These are phyloP conservation scores for Mortierella alpina DNA, from an alignment of 192 early-diverging fungal species.

Conservation along the genomic window DNA sequence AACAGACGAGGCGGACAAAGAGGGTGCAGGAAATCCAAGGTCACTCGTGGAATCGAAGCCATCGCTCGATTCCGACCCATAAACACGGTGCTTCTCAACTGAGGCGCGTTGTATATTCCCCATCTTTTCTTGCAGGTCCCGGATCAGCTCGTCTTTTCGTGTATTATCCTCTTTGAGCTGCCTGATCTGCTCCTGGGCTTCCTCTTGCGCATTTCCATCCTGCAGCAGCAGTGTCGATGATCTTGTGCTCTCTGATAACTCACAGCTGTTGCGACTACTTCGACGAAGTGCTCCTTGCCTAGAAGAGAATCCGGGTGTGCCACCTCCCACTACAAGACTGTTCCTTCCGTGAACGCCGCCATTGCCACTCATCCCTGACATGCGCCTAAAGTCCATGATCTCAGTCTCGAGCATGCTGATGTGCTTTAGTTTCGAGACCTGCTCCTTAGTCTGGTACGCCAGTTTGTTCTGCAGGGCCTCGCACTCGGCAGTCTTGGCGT, in stretches of 20 bases:
- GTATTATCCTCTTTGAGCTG: conserved; percentile 34
- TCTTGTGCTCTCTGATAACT: conserved; percentile 14
- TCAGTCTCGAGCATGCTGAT: conserved; percentile 42
- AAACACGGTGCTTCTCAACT: too few relatives aligned
- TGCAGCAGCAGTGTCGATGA: conserved; percentile 6
- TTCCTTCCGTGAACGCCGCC: neutral
- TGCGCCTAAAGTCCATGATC: conserved; percentile 22
- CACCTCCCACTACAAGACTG: neutral
- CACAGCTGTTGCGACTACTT: conserved; percentile 14
- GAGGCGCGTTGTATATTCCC: neutral
- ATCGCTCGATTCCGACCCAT: too few relatives aligned
- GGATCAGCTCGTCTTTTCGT: conserved; percentile 30
- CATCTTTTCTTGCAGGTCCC: conserved; percentile 8
- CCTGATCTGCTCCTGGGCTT: conserved; percentile 10
- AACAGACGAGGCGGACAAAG: conserved; percentile 2
- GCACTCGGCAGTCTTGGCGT: conserved; percentile 26
- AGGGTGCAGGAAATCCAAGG: neutral
- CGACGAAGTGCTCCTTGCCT: neutral
- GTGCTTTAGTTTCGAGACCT: conserved; percentile 26
- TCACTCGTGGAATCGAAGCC: neutral
- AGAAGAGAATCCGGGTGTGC: neutral
- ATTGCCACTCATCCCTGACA: conserved; percentile 27
- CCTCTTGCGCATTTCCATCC: neutral
- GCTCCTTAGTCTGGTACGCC: conserved; percentile 31
- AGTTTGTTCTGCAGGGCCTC: conserved; percentile 30